A percentile compares a stretch with the other conserved stretches of the same genome.
These are phyloP conservation scores for Spathaspora jeffriesii DNA, from an alignment of 1,139 yeast genomes.

Conservation along the genomic window DNA sequence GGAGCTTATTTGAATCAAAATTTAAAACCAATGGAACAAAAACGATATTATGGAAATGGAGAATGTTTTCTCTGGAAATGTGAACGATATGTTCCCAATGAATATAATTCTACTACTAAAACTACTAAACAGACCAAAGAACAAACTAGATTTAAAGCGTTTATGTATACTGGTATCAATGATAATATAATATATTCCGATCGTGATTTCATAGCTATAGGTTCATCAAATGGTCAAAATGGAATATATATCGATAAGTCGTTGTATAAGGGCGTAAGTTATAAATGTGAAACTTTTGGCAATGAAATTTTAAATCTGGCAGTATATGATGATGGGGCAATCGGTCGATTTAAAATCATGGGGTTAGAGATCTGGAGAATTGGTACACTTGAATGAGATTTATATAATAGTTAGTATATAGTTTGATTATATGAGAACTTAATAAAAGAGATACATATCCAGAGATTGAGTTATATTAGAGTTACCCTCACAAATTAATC, in stretches of 20 bases:
- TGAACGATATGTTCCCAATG: conserved; percentile 33
- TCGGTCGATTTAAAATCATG: conserved; percentile 64
- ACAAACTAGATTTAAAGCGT: conserved; percentile 64
- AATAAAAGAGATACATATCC: too few species aligned
- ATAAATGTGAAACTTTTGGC: conserved; percentile 83
- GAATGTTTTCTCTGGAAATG: conserved; percentile 92
- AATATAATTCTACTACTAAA: conserved; percentile 8
- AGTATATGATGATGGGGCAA: conserved; percentile 37
- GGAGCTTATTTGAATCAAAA: conserved; percentile 86
- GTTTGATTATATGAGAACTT: not conserved
- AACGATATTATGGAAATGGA: conserved; percentile 88
- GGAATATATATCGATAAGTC: conserved; percentile 88
- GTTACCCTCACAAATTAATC: too few species aligned
- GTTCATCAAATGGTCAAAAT: conserved; percentile 89
- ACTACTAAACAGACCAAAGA: conserved; percentile 6
- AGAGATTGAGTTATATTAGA: too few species aligned
- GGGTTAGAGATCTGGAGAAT: conserved; percentile 89
- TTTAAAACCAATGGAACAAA: conserved; percentile 67
- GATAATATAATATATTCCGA: conserved; percentile 87
- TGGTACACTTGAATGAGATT: conserved; percentile 28
- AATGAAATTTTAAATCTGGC: conserved; percentile 65
- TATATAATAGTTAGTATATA: not conserved
- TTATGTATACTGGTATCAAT: conserved; percentile 85
- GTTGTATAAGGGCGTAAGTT: conserved; percentile 74
- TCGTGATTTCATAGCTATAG: conserved; percentile 75